Percentiles rank a stretch among this genome's conserved stretches.
Evolutionary conservation across 495 filamentous ascomycete species (phyloP).

Genomic region (Cercophora sp.): DNA sequence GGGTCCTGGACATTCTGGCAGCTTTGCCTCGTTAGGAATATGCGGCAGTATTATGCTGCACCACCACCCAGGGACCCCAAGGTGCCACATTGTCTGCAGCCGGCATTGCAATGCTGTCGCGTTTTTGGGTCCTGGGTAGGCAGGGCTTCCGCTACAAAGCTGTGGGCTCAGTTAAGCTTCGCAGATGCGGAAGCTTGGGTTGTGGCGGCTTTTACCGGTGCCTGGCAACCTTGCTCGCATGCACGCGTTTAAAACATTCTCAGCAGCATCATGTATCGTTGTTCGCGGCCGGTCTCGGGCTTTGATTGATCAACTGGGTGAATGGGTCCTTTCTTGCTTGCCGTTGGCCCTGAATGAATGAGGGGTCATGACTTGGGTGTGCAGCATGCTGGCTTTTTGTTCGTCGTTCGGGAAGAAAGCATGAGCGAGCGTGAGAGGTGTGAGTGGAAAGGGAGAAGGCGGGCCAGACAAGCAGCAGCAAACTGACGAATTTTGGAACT

Average conservation of each 20-base stretch:
- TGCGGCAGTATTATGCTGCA: not conserved
- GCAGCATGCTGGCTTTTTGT: not conserved
- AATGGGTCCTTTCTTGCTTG: not conserved
- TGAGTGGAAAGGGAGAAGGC: not conserved
- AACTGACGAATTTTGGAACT: not conserved
- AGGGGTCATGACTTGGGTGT: not conserved
- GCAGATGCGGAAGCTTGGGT: no score
- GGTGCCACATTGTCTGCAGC: conserved; percentile 4
- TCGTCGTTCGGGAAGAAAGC: conserved; percentile 1
- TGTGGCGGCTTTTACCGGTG: no score
- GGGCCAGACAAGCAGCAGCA: not conserved
- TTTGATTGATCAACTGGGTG: not conserved
- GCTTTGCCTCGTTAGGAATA: not conserved
- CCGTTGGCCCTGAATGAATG: not conserved
- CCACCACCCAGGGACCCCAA: no score
- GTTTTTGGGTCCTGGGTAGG: no score
- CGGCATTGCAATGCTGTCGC: no score
- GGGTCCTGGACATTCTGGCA: conserved; percentile 3
- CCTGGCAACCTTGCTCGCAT: no score
- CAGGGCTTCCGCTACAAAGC: no score
- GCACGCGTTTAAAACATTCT: no score
- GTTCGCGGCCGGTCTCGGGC: not conserved
- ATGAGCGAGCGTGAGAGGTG: no score
- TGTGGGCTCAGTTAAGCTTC: no score
- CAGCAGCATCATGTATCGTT: no score